Conservation (phyloP, 108 stramenopile genomes). For the Epithemia pelagica region DNA sequence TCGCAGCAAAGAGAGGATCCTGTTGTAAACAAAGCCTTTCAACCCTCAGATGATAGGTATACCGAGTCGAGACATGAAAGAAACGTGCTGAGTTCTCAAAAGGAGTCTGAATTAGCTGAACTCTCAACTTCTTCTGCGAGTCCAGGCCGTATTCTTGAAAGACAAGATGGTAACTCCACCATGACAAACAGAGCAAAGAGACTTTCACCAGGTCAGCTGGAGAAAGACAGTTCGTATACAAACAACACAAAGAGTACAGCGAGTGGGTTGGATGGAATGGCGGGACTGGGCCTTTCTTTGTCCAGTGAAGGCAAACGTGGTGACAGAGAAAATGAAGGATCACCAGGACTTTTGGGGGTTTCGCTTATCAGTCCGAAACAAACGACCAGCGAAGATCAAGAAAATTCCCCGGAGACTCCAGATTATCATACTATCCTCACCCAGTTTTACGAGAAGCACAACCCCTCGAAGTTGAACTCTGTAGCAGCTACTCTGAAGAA, state of each 20-base stretch:
- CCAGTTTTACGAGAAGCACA: slow-evolving; percentile 58
- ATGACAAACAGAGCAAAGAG: neutral
- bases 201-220: slow-evolving; percentile 3
- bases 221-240: neutral
- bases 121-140: neutral
- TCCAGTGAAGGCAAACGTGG: neutral
- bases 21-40: neutral
- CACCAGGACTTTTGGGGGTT: neutral
- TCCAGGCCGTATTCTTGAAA: neutral
- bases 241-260: neutral
- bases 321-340: neutral
- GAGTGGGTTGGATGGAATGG: neutral
- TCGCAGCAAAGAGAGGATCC: neutral
- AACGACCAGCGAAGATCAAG: neutral
- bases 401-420: neutral
- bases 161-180: neutral
- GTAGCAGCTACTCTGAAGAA: slow-evolving; percentile 52
- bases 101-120: neutral
- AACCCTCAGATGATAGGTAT: neutral
- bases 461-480: slow-evolving; percentile 58
- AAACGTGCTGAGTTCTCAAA: neutral
- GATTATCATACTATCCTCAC: neutral
- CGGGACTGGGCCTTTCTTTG: neutral
- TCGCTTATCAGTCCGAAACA: neutral
- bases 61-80: neutral